Evolutionary conservation across 139 green algal genomes (phyloP).

Genomic region (Picochlorum sp.): DNA sequence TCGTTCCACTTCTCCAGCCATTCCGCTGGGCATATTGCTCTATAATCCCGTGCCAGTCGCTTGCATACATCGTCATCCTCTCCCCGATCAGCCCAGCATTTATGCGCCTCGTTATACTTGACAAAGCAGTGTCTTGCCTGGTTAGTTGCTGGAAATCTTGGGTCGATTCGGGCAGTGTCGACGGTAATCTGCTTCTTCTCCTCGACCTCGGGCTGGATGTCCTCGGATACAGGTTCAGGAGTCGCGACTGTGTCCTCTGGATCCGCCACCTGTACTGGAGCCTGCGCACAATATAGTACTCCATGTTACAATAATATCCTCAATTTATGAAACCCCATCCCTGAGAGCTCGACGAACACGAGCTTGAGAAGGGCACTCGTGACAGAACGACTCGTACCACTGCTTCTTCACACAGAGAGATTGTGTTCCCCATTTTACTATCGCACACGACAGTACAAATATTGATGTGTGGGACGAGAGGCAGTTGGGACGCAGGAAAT

Average conservation of each 20-base stretch:
- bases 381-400: no score
- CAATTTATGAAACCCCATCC: neutral
- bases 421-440: no score
- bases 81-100: conserved; percentile 65
- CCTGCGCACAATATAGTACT: no score
- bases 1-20: conserved; percentile 70
- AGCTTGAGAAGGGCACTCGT: no score
- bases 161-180: conserved; percentile 65
- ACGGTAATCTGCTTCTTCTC: conserved; percentile 15
- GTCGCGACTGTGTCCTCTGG: no score
- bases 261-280: no score
- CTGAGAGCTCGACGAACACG: neutral
- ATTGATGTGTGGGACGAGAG: no score
- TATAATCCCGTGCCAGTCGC: conserved; percentile 65
- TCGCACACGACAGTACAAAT: no score
- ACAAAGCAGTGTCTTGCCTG: conserved; percentile 79
- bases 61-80: conserved; percentile 61
- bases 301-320: neutral
- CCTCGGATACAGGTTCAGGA: no score
- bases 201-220: conserved; percentile 3
- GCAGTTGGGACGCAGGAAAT: no score
- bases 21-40: conserved; percentile 75
- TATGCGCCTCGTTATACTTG: conserved; percentile 91
- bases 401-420: no score
- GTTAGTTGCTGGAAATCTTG: conserved; percentile 84